These are phyloP conservation scores for Trifolium subterraneum DNA, from an alignment of 306 rosid genomes.

Conservation along the genomic window DNA sequence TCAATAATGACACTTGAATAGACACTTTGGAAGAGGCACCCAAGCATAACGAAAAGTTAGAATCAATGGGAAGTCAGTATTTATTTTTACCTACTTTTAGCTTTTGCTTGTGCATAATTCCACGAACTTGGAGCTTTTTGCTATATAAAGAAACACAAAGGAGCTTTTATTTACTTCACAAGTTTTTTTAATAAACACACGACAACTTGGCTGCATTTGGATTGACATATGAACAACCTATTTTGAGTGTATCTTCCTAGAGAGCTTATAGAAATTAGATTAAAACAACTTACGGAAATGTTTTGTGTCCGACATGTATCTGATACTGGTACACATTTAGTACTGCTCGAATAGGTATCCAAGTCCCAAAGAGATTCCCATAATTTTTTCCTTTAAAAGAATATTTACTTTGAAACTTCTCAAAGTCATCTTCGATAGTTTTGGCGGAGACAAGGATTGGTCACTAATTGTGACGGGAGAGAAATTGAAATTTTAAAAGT, in stretches of 20 bases:
- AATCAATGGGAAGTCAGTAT: background rate
- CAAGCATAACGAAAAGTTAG: background rate
- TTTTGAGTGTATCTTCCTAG: background rate
- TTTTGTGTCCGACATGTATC: background rate
- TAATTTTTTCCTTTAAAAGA: no score
- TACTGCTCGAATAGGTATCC: background rate
- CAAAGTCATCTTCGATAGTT: background rate
- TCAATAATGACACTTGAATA: background rate
- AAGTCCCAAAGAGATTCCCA: background rate
- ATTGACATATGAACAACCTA: background rate
- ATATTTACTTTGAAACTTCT: background rate
- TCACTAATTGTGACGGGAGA: no score
- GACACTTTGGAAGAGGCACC: background rate
- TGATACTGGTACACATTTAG: background rate
- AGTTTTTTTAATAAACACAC: background rate
- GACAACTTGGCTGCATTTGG: background rate
- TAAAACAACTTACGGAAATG: background rate
- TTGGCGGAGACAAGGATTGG: no score
- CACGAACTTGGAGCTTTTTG: background rate
- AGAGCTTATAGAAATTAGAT: background rate
- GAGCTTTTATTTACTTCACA: slow-evolving; percentile 14
- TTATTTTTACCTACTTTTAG: background rate
- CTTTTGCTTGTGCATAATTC: slow-evolving; percentile 6
- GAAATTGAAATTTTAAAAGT: no score
- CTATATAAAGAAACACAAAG: background rate